Percentiles rank a stretch among this genome's conserved stretches.
phyloP scores from a whole-genome alignment of 495 filamentous ascomycete species.

The Penicillium psychrofluorescens region DNA sequence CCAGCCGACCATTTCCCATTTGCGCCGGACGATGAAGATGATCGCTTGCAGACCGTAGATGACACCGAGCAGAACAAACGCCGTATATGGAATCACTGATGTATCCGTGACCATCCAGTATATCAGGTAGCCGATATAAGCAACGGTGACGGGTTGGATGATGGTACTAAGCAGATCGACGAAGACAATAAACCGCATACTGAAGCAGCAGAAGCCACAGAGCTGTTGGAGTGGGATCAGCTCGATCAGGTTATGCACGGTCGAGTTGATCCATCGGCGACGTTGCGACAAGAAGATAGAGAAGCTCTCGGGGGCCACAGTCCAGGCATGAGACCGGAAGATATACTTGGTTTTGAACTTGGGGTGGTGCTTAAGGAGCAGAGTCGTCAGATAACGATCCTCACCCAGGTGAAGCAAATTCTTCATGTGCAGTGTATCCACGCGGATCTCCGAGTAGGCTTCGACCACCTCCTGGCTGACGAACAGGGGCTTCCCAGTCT shows the following conservation, averaged over 20 bases:
- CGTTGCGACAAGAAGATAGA: slow-evolving; percentile 93
- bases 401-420: slow-evolving; percentile 88
- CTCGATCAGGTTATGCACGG: slow-evolving; percentile 95
- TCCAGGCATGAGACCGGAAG: slow-evolving; percentile 87
- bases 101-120: slow-evolving; percentile 55
- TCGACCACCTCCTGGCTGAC: slow-evolving; percentile 87
- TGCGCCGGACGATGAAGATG: slow-evolving; percentile 90
- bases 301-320: slow-evolving; percentile 90
- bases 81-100: slow-evolving; percentile 65
- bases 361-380: slow-evolving; percentile 86
- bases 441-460: slow-evolving; percentile 79
- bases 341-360: slow-evolving; percentile 98
- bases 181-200: slow-evolving; percentile 97
- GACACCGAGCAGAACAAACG: slow-evolving; percentile 83
- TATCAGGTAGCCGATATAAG: slow-evolving; percentile 85
- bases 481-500: slow-evolving; percentile 91
- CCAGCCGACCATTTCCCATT: slow-evolving; percentile 99
- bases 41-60: slow-evolving; percentile 96
- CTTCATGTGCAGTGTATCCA: slow-evolving; percentile 98
- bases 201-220: slow-evolving; percentile 99
- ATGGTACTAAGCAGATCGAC: slow-evolving; percentile 87
- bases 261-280: slow-evolving; percentile 99
- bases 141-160: slow-evolving; percentile 87
- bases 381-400: slow-evolving; percentile 91
- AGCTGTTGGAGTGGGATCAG: slow-evolving; percentile 88